A percentile compares a stretch with the other conserved stretches of the same genome.
These are phyloP conservation scores for Microdochium paspali DNA, from an alignment of 2,329 filamentous ascomycete species.

Conservation along the genomic window DNA sequence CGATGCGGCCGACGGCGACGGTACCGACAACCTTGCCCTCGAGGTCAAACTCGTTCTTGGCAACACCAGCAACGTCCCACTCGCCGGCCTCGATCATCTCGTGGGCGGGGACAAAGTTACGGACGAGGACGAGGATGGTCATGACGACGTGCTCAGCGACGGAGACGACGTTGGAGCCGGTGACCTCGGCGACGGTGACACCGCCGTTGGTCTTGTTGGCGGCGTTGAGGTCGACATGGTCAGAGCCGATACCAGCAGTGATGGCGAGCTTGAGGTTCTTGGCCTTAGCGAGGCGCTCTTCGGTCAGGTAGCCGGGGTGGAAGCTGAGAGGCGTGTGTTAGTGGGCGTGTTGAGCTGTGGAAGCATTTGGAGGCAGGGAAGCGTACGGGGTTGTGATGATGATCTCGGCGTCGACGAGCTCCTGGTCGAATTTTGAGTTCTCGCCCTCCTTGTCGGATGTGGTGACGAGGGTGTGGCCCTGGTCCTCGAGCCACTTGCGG, in stretches of 20 bases:
- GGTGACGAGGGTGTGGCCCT: conserved; percentile 92
- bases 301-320: conserved; percentile 96
- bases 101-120: conserved; percentile 97
- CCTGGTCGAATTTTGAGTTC: conserved; percentile 87
- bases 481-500: conserved; percentile 93
- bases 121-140: conserved; percentile 92
- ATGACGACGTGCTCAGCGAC: conserved; percentile 99
- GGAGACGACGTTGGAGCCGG: conserved; percentile 95
- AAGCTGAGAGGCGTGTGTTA: conserved; percentile 48
- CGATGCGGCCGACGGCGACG: conserved; percentile 93
- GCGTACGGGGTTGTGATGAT: conserved; percentile 96
- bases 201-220: conserved; percentile 98
- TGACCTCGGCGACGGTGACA: conserved; percentile 94
- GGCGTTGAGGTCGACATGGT: conserved; percentile 94
- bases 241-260: conserved; percentile 95
- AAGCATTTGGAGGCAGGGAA: conserved; percentile 5
- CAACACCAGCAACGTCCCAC: conserved; percentile 91
- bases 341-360: conserved; percentile 1
- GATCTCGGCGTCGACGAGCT: conserved; percentile 92
- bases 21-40: conserved; percentile 97
- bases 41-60: conserved; percentile 97
- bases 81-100: conserved; percentile 83
- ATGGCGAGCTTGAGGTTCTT: conserved; percentile 98
- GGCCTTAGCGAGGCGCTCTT: conserved; percentile 90
- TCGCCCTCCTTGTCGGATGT: conserved; percentile 97